phyloP scores from a whole-genome alignment of 495 filamentous ascomycete species.

The Penicillium angulare region DNA sequence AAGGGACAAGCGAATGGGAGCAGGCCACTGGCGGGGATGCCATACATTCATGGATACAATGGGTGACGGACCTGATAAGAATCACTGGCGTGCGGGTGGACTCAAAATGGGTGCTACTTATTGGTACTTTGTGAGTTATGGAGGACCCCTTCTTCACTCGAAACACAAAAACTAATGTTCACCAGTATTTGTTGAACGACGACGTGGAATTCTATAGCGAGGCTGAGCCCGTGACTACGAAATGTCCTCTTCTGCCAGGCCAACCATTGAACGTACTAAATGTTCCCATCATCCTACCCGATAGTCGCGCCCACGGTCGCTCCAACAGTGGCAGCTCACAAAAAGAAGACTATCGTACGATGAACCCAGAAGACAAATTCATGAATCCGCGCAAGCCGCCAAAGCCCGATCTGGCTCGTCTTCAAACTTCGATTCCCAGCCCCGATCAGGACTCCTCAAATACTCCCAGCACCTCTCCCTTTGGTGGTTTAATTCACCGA shows the following conservation, averaged over 20 bases:
- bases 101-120: constrained; percentile 91
- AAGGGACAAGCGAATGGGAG: constrained; percentile 65
- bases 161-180: constrained; percentile 4
- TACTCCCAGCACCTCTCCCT: constrained; percentile 28
- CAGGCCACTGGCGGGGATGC: constrained; percentile 79
- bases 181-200: constrained; percentile 76
- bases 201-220: constrained; percentile 72
- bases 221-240: constrained; percentile 64
- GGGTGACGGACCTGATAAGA: constrained; percentile 67
- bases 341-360: constrained; percentile 59
- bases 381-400: constrained; percentile 65
- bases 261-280: constrained; percentile 80
- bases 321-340: constrained; percentile 36
- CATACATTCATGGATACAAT: constrained; percentile 80
- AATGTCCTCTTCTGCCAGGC: constrained; percentile 84
- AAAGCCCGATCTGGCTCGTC: constrained; percentile 45
- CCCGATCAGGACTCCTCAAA: constrained; percentile 34
- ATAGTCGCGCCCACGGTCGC: constrained; percentile 38
- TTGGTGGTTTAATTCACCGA: constrained; percentile 23
- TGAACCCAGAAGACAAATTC: constrained; percentile 77
- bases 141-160: not conserved
- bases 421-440: constrained; percentile 57
- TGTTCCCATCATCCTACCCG: constrained; percentile 66
- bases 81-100: constrained; percentile 66
- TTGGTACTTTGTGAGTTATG: constrained; percentile 82